Evolutionary conservation across 495 filamentous ascomycete genomes (phyloP), one percentile per base, ranked within the genome.

Genomic region (Cryomyces minteri): DNA sequence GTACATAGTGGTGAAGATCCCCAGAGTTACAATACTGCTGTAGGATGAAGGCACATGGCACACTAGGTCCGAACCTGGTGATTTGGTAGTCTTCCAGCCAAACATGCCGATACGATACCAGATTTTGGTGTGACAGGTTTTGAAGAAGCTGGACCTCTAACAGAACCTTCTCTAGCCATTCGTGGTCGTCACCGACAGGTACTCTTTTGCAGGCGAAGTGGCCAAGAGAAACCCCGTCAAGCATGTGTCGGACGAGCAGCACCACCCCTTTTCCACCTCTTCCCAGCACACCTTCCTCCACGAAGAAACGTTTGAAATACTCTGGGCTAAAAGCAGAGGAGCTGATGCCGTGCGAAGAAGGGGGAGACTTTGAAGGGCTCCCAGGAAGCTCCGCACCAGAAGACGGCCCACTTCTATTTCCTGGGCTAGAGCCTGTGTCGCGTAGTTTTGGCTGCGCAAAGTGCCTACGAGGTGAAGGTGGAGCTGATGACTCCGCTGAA

Each of bases 161-260:
- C 43, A 98, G 68, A 5, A 96, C 82, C 52, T 94, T 96, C 58
- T 92, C 82, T 12, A 98, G 63, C 90, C 90, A 98, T 46, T 83
- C 77, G 53, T 94, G 90, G 52, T 96, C 85, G 55, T 98, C 79
- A 25, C 90, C 69, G 46, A 98, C 90, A 4, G 90, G 92, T 0
- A 98, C 86, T 34, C 90, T 75, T 60, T 98, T 98, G 68, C 90
- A 98, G 28, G 90, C 90, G 62, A 94, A 98, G 45, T 93, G 73
- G 1, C 82, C 90, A 5, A 96, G 74, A 10, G 75, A 70, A 32
- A 94, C 86, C 5, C 82, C 76, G 58, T 94, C 90, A 43, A 98
- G 70, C 44, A 94, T 66, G 64, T 98, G 90, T 40, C 78, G 77
- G 8, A 98, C 92, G 8, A 95, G 69, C 45, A 98, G 56, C 2